Evolutionary conservation across 2,329 filamentous ascomycete species (phyloP).

Genomic region (Fusarium metavorans): DNA sequence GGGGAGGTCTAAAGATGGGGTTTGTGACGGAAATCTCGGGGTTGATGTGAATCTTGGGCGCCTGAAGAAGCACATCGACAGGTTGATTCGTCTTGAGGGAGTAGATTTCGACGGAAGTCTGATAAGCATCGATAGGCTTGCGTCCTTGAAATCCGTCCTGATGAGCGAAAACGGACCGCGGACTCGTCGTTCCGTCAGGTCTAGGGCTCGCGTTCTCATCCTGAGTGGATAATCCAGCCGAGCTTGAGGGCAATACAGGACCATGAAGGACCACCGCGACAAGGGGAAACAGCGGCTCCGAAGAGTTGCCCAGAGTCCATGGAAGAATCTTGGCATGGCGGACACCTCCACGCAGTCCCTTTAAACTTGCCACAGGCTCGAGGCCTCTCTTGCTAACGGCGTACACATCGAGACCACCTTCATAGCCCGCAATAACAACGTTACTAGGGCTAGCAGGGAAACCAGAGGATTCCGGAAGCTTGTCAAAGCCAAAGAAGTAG

Average conservation of each 20-base stretch:
- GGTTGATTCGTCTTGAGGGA: constrained; percentile 81
- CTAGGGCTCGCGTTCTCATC: constrained; percentile 55
- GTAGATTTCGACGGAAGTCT: constrained; percentile 90
- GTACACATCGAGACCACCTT: constrained; percentile 83
- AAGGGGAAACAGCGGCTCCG: constrained; percentile 73
- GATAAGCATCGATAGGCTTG: constrained; percentile 71
- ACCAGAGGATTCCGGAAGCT: constrained; percentile 63
- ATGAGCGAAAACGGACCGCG: constrained; percentile 55
- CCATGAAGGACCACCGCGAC: constrained; percentile 86
- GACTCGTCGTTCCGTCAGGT: constrained; percentile 57
- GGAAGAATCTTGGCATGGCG: constrained; percentile 85
- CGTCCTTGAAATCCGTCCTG: constrained; percentile 53
- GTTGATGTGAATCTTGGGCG: constrained; percentile 71
- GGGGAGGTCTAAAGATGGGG: constrained; percentile 75
- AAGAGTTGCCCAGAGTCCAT: constrained; percentile 69
- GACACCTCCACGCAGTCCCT: constrained; percentile 83
- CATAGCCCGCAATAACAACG: constrained; percentile 81
- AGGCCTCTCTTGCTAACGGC: constrained; percentile 78
- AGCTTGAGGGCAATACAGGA: constrained; percentile 66
- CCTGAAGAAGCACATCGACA: constrained; percentile 79
- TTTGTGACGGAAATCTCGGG: constrained; percentile 67
- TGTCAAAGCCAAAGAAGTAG: constrained; percentile 86
- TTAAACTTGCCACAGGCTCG: constrained; percentile 76
- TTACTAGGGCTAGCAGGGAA: constrained; percentile 64
- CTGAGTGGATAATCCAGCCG: constrained; percentile 52